Evolutionary conservation across 306 rosid species (phyloP).

Genomic region (Citrullus amarus): DNA sequence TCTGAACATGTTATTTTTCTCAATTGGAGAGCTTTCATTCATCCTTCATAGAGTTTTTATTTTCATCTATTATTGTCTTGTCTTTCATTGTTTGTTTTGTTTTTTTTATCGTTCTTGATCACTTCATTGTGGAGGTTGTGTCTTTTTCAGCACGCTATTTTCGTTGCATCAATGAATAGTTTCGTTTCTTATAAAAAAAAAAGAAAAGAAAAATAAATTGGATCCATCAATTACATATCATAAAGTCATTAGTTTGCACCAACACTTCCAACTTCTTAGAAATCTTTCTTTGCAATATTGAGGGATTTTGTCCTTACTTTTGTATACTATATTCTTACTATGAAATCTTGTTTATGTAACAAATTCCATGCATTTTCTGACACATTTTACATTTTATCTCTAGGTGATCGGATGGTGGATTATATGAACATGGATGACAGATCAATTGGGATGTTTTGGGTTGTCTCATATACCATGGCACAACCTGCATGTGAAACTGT

Average conservation of each 20-base stretch:
- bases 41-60: too few species aligned
- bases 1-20: too few species aligned
- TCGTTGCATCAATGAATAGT: too few species aligned
- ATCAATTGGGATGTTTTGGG: constrained; percentile 99
- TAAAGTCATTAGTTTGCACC: background rate
- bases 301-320: background rate
- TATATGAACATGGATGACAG: constrained; percentile 97
- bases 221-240: background rate
- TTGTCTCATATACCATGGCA: constrained; percentile 97
- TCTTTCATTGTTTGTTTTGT: too few species aligned
- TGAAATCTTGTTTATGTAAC: background rate
- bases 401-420: constrained; percentile 92
- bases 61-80: too few species aligned
- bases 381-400: constrained; percentile 1
- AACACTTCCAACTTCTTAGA: background rate
- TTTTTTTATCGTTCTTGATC: too few species aligned
- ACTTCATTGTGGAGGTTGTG: too few species aligned
- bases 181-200: background rate
- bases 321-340: background rate
- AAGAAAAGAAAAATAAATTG: background rate
- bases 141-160: too few species aligned
- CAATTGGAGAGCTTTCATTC: too few species aligned
- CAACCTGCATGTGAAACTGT: constrained; percentile 96
- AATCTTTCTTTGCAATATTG: background rate
- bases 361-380: background rate